Base-by-base conservation (phyloP, 2,329 filamentous ascomycete species). In the Elsinoe ampelina region DNA sequence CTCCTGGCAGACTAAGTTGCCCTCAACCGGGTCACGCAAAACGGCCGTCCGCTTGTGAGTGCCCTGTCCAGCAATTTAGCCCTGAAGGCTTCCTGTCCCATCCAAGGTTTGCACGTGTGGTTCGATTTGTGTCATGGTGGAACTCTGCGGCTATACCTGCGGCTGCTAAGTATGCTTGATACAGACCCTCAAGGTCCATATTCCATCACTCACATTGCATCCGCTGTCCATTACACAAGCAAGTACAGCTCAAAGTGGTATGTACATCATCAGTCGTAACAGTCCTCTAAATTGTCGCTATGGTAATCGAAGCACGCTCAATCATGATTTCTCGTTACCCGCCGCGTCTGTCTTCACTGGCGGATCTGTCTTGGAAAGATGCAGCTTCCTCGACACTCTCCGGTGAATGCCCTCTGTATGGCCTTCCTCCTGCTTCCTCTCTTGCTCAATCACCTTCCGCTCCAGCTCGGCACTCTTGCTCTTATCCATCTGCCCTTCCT, bases 381-480 rank as follows among this genome's bases (percentile, higher is more conserved):
- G 48, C 34, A 52, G n/a, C 19, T 52, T 52, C 34, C 26, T 13
- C 17, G 48, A 36, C 11, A 52, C 48, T 35, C 30, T 52, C 15
- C 34, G 48, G 19, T 52, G 35, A 26, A 52, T 19, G 10, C 48
- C 48, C 32, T 38, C 32, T 3, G 34, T 52, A 19, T 52, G 48
- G 75, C 69, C 58, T 72, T 66, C 57, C 75, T 70, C 65, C 54
- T 81, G 78, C 62, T 71, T 76, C 57, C 74, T 65, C 20, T 66
- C 67, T 59, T 72, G 57, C 12, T 67, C 70, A 15, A 77, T 61
- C 3, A 75, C 72, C 38, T 80, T 78, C 62, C 83, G 79, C 69
- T 85, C 75, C 62, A 77, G 83, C 66, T 80, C 78, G 54, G 86
- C 83, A 60, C 73, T 77, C 61, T 79, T 73, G 32, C 78, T 81